These are phyloP conservation scores for Acanthamoeba royreba DNA, from an alignment of 208 protist species.

Conservation along the genomic window DNA sequence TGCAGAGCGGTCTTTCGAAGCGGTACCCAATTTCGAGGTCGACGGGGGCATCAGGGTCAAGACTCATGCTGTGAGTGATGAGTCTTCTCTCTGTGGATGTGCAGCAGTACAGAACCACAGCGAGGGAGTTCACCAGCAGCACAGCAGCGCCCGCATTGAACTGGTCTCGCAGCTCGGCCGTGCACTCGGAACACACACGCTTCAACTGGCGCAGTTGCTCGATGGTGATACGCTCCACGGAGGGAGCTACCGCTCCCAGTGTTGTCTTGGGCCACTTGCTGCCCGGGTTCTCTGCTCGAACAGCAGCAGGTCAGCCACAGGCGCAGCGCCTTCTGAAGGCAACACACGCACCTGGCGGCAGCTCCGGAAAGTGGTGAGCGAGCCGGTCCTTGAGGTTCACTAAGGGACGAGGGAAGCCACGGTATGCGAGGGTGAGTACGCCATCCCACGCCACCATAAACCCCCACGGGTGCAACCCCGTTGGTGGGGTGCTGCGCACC, in stretches of 20 bases:
- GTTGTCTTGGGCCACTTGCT: conserved; percentile 31
- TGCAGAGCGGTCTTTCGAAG: background rate
- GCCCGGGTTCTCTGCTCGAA: conserved; percentile 9
- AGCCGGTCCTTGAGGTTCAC: background rate
- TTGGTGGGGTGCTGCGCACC: background rate
- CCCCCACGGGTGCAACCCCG: background rate
- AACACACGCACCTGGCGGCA: background rate
- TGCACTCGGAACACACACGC: conserved; percentile 6
- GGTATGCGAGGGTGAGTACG: background rate
- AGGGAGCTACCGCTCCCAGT: background rate
- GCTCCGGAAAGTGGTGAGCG: background rate
- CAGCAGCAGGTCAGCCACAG: background rate
- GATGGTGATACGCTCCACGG: background rate
- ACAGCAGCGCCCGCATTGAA: background rate
- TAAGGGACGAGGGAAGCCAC: background rate
- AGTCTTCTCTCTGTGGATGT: background rate
- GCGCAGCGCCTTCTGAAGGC: background rate
- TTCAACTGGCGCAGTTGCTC: background rate
- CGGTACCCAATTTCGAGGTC: background rate
- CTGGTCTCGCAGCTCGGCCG: background rate
- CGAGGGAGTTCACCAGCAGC: background rate
- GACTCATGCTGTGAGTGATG: background rate
- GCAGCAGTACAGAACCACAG: conserved; percentile 19
- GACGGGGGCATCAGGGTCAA: background rate
- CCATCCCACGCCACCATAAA: conserved; percentile 33